Base-by-base conservation (phyloP, 2,329 filamentous ascomycete genomes). In the Talaromyces sp. region DNA sequence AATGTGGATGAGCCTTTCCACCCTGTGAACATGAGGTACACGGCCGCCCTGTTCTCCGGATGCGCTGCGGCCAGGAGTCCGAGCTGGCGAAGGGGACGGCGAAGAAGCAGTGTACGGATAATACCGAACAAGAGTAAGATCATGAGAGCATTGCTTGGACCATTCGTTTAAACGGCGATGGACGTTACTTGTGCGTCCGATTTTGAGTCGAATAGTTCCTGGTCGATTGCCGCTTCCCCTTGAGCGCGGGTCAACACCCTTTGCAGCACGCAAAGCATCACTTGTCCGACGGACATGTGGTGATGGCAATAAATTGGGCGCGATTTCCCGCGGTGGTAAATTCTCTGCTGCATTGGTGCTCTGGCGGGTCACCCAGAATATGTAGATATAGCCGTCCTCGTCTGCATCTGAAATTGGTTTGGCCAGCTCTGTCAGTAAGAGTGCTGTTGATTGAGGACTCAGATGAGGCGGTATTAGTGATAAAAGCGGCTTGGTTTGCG, bases 351-450 rank as follows among this genome's bases (percentile, higher is more conserved):
- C 46, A 0, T 81, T 72, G 8, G 84, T 77, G 2, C 81, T 82
- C 38, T 84, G 80, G 32, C 91, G 87, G 0, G 91, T 97, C 24
- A 97, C 82, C 92, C 93, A 97, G 81, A 98, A 99, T 75, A 99
- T 96, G 82, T 99, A 99, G 66, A 99, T 98, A 77, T 95, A 99
- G 41, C 95, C 95, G 13, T 89, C 81, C 67, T 96, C 90, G 65
- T 95, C 90, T 58, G 82, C 79, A 24, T 85, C 79, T 0, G 91
- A 92, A 52, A 93, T 84, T 1, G 81, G 91, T 79, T 84, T 95
- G 71, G 75, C 85, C 10, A 98, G 81, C 73, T 98, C 93, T 2
- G 88, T 80, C 62, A 93, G 82, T 3, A 98, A 81, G 5, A 81
- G 77, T 0, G 91, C 88, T 0, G 89, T 80, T 0, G 86, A 89